These are phyloP conservation scores for Spinacia oleracea DNA, from an alignment of 179 eudicot species.

Conservation along the genomic window DNA sequence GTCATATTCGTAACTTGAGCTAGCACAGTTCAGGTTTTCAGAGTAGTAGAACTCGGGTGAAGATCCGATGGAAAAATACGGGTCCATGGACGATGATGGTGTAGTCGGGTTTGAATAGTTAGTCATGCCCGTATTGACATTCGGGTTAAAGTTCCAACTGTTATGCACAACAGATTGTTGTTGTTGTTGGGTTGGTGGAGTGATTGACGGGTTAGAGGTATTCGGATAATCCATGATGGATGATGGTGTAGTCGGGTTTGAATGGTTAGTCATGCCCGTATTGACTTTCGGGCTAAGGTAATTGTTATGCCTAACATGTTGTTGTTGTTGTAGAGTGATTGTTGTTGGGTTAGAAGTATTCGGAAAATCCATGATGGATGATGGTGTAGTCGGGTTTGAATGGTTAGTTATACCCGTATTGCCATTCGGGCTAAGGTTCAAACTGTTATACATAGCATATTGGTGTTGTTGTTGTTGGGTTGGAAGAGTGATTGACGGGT, in stretches of 20 bases:
- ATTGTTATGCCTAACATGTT: too few relatives aligned
- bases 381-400: background rate
- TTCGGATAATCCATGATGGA: too few relatives aligned
- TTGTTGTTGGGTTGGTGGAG: background rate
- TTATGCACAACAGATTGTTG: background rate
- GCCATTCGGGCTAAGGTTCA: background rate
- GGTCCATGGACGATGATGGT: background rate
- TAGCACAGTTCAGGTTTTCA: background rate
- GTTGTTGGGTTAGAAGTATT: background rate
- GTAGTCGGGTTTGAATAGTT: background rate
- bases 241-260: background rate
- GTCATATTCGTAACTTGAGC: conserved; percentile 21
- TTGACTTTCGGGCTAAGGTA: background rate
- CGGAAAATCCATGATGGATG: too few relatives aligned
- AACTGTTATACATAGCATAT: too few relatives aligned
- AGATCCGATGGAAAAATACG: background rate
- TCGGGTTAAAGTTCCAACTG: background rate
- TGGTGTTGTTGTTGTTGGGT: background rate
- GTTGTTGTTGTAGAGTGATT: background rate
- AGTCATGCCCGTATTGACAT: too few relatives aligned
- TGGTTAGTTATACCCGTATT: background rate
- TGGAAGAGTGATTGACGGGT: background rate
- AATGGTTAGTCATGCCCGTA: background rate
- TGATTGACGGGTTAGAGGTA: background rate
- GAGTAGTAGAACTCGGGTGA: background rate